These are phyloP conservation scores for Aspergillus biplanus DNA, from an alignment of 495 filamentous ascomycete genomes.

Conservation along the genomic window DNA sequence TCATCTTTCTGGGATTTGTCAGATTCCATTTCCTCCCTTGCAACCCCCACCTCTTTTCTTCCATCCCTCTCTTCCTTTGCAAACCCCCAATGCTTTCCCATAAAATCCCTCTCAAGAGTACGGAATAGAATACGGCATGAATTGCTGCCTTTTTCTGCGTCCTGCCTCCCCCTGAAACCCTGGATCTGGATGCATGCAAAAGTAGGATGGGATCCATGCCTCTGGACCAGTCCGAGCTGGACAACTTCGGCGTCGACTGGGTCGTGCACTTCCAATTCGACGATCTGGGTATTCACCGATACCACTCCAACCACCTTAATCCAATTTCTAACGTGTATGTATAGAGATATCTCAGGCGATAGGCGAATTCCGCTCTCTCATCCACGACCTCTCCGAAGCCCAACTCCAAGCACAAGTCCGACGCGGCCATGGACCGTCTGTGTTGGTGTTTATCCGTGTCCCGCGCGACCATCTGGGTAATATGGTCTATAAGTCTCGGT, in stretches of 20 bases:
- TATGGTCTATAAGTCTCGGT: slow-evolving; percentile 69
- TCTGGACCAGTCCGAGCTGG: slow-evolving; percentile 31
- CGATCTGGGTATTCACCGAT: slow-evolving; percentile 33
- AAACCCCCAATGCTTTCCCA: no score
- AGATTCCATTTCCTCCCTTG: slow-evolving; percentile 6
- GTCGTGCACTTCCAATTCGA: slow-evolving; percentile 46
- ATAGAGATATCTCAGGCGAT: slow-evolving; percentile 71
- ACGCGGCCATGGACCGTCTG: slow-evolving; percentile 70
- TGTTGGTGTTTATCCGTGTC: slow-evolving; percentile 81
- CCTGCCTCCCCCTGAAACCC: not conserved
- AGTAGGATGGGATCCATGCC: slow-evolving; percentile 16
- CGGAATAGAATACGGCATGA: not conserved
- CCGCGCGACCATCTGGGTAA: slow-evolving; percentile 45
- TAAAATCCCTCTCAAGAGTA: not conserved
- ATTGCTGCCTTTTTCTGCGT: slow-evolving; percentile 8
- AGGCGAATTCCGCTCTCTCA: slow-evolving; percentile 72
- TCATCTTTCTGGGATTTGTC: slow-evolving; percentile 4
- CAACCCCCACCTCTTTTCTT: slow-evolving; percentile 6
- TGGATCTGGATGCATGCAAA: slow-evolving; percentile 8
- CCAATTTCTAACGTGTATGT: no score
- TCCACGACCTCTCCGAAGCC: slow-evolving; percentile 69
- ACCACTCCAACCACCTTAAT: no score
- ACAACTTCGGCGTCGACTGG: slow-evolving; percentile 50
- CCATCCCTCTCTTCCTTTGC: not conserved
- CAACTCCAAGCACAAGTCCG: slow-evolving; percentile 86